Base-by-base conservation (phyloP, 768 basidiomycete genomes). In the Serendipita indica region DNA sequence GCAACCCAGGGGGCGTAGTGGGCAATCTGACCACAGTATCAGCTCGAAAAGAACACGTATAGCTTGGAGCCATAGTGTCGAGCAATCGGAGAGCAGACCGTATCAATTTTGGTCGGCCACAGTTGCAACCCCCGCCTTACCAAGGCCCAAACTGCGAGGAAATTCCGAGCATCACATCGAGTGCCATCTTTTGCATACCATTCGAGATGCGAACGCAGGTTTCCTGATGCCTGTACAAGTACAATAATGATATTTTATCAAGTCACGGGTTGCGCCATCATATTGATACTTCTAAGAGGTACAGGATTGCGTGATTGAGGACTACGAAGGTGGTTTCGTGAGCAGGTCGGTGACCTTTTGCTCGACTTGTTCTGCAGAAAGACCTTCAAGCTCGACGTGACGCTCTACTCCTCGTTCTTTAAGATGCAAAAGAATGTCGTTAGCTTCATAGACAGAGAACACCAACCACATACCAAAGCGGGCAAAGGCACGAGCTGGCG, bases 21-120 rank as follows among this genome's bases (percentile, higher is more conserved):
- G 32, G 12, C 18, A 6, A 20, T 39, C 49, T 33, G 3, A 32
- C 1, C 46, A n/a, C 46, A 39, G 58, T 39, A 32, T 32, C 62
- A 89, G 86, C 69, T 89, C 66, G 88, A 90, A 67, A 89, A 89
- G 73, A 90, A 90, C 64, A 88, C 86, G 0, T 90, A 87, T 25
- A 64, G 60, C 58, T 32, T 62, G 37, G 63, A 64, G 18, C 39
- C 62, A 54, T 54, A 28, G 32, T 7, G 18, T 6, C 5, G 41
- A n/a, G 7, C 18, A 18, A 39, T 12, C n/a, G n/a, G n/a, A n/a
- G n/a, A n/a, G n/a, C n/a, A n/a, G n/a, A n/a, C n/a, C n/a, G n/a
- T n/a, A n/a, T n/a, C n/a, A n/a, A n/a, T n/a, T n/a, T n/a, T n/a
- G n/a, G n/a, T n/a, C n/a, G n/a, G n/a, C n/a, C n/a, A n/a, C n/a